Base-by-base conservation (phyloP, 805 yeast genomes). In the Yarrowia keelungensis region DNA sequence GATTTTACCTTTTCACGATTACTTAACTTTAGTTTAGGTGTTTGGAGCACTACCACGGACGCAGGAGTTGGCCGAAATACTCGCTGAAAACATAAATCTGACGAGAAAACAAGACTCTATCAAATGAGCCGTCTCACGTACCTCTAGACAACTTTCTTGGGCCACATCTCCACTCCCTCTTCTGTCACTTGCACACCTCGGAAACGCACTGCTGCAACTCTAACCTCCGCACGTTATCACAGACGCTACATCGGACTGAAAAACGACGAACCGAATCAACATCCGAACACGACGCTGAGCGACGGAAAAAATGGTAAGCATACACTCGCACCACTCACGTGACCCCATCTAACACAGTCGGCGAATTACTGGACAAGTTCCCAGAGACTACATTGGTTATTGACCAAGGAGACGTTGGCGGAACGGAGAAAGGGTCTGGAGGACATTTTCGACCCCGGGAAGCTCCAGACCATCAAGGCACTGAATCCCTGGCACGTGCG, bases 341-440 rank as follows among this genome's bases (percentile, higher is more conserved):
- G 14, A 62, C 11, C 22, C 11, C 47, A 19, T 8, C 62, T 68
- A 62, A 69, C 46, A 65, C 56, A 73, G 97, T 87, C 95, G 1
- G 97, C 97, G 0, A 90, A 90, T 75, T 93, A 88, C 77, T 91
- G 97, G 97, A 82, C 83, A 16, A 91, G 97, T 2, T 86, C 96
- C 1, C 98, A 93, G 75, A 78, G 97, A 53, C 80, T 79, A 47
- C 83, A 86, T 73, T 94, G 98, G 98, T 94, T 90, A 73, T 86
- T 88, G 74, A 85, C 91, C 1, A 81, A 90, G 56, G 88, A 86
- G 41, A 79, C 86, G 22, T 81, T 94, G 38, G 75, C 73, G 42
- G 79, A 76, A 70, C 81, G 79, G 69, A 85, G 84, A 71, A 84
- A 68, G 15, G 69, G 47, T 10, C 51, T 76, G 26, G 65, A 43